Conservation (phyloP, 1,139 yeast genomes). For the Candida glucosophila region DNA sequence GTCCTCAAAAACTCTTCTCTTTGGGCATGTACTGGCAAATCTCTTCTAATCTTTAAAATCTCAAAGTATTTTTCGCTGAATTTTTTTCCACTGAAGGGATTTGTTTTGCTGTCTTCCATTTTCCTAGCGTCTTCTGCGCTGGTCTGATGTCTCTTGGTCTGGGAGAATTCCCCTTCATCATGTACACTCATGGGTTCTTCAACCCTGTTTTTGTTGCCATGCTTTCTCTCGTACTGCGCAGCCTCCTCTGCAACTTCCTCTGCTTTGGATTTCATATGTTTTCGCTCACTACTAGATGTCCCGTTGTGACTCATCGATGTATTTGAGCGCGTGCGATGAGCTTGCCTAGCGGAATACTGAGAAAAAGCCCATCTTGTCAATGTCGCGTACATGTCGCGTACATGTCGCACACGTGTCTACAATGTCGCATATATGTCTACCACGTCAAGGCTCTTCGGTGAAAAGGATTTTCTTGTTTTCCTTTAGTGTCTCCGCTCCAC, state of each 20-base stretch:
- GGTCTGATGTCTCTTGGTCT: constrained; percentile 55
- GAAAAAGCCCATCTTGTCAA: no score
- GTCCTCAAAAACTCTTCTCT: constrained; percentile 77
- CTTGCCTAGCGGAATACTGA: not conserved
- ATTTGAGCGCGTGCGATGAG: not conserved
- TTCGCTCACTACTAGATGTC: constrained; percentile 11
- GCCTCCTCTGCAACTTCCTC: constrained; percentile 26
- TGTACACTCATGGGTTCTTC: constrained; percentile 17
- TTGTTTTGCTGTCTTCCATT: constrained; percentile 54
- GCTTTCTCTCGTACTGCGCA: constrained; percentile 31
- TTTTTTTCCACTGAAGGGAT: constrained; percentile 70
- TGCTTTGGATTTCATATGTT: constrained; percentile 11
- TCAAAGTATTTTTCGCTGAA: constrained; percentile 63
- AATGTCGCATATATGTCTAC: not conserved
- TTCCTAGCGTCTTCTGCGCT: constrained; percentile 62
- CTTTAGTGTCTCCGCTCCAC: not conserved
- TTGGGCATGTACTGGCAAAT: constrained; percentile 90
- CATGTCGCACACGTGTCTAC: not conserved
- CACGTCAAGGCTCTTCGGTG: no score
- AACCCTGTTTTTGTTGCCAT: constrained; percentile 24
- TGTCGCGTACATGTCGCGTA: no score
- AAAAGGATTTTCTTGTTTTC: not conserved
- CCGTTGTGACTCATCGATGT: constrained; percentile 9
- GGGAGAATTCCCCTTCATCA: constrained; percentile 49
- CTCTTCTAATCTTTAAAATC: constrained; percentile 70